phyloP scores from a whole-genome alignment of 768 basidiomycete species.

The Russula sp. region DNA sequence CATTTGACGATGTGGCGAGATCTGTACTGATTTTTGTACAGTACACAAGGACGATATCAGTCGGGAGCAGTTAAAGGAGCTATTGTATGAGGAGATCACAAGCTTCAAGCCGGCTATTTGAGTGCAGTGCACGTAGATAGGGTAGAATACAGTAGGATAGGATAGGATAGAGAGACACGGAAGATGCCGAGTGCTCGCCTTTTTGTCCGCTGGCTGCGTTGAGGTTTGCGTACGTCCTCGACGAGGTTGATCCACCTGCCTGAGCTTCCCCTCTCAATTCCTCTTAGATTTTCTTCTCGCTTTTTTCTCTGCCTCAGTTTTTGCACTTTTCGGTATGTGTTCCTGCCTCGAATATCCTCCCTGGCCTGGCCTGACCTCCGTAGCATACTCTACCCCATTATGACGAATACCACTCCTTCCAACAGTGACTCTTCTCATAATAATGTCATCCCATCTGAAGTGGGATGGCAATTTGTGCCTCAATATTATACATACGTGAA shows the following conservation, averaged over 20 bases:
- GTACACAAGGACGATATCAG: constrained; percentile 96
- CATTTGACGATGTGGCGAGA: background rate
- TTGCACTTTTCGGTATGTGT: constrained; percentile 20
- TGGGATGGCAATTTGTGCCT: constrained; percentile 99
- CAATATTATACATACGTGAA: constrained; percentile 99
- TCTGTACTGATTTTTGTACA: constrained; percentile 34
- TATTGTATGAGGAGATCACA: constrained; percentile 94
- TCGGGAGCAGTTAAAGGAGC: constrained; percentile 91
- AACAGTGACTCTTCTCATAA: constrained; percentile 44
- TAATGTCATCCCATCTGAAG: constrained; percentile 85
- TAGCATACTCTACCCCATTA: constrained; percentile 31
- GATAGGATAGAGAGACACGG: constrained; percentile 13
- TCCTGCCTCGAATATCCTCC: background rate
- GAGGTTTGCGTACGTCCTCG: constrained; percentile 20
- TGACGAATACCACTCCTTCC: constrained; percentile 44
- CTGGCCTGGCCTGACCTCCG: constrained; percentile 10
- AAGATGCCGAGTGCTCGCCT: constrained; percentile 24
- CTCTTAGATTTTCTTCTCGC: constrained; percentile 29
- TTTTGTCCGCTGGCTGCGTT: constrained; percentile 23
- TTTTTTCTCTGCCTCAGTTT: constrained; percentile 22
- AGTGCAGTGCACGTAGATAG: background rate
- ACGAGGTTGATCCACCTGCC: constrained; percentile 21
- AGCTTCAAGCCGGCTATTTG: constrained; percentile 71
- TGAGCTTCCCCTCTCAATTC: constrained; percentile 9
- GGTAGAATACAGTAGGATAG: background rate